phyloP scores from a whole-genome alignment of 108 stramenopile genomes.

The Seminavis robusta region DNA sequence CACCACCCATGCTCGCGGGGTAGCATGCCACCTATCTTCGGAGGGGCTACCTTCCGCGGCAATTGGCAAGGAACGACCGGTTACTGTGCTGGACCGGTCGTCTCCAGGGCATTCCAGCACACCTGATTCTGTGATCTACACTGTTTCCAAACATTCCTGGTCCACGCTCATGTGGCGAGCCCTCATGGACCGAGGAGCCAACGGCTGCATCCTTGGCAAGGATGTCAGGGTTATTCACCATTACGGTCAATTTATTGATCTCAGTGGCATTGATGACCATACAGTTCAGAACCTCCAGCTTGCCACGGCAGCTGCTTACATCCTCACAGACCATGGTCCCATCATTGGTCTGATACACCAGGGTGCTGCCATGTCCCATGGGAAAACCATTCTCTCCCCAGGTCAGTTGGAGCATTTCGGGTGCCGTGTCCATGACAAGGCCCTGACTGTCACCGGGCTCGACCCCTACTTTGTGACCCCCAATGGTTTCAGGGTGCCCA shows the following conservation, averaged over 20 bases:
- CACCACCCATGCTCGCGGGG: too few relatives aligned
- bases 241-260: constrained; percentile 6
- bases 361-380: constrained; percentile 17
- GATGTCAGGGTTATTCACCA: constrained; percentile 9
- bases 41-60: too few relatives aligned
- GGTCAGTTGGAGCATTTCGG: constrained; percentile 17
- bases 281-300: constrained; percentile 4
- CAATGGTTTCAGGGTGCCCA: too few relatives aligned
- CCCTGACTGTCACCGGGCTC: too few relatives aligned
- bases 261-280: constrained; percentile 35
- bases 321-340: constrained; percentile 6
- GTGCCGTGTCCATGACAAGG: constrained; percentile 16
- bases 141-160: too few relatives aligned
- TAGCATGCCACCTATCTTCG: too few relatives aligned
- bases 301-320: constrained; percentile 21
- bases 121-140: too few relatives aligned
- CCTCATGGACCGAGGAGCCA: constrained; percentile 39
- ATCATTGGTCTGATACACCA: constrained; percentile 27
- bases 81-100: too few relatives aligned
- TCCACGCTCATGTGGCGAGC: too few relatives aligned
- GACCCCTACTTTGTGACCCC: too few relatives aligned
- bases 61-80: too few relatives aligned
- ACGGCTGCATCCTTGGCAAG: constrained; percentile 27
- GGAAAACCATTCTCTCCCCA: constrained; percentile 24
- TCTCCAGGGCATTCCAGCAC: too few relatives aligned